Base-by-base conservation (phyloP, 805 yeast genomes). In the Candida nonsorbophila region DNA sequence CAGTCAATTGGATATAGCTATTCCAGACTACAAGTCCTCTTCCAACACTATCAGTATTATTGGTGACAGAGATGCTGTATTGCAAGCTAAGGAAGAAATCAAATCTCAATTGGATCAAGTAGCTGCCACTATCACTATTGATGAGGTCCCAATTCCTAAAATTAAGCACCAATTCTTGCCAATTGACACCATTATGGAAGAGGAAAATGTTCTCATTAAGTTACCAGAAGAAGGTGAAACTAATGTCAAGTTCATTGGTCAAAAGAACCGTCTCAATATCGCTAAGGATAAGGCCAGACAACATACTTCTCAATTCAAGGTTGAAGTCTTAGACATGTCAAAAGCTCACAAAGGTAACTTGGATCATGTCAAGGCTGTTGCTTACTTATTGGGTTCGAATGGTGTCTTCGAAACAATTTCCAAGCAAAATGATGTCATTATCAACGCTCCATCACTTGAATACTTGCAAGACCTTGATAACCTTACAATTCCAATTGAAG, bases 301-400 rank as follows among this genome's bases (percentile, higher is more conserved):
- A 27, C 64, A 75, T 23, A 73, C 92, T 19, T 63, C 77, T 27
- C 67, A 73, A 32, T 76, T 69, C 49, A 62, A 69, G 33, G 74
- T 79, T 22, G 86, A 79, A 40, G 59, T 76, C 20, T 67, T 92
- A 48, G 95, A 87, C 46, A 79, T 92, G 54, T 77, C 94, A 7
- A 80, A 74, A 55, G 95, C 97, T 17, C 97, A 92, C 53, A 84
- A 86, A 47, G 84, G 83, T 40, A 75, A 84, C 49, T 49, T 74
- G 30, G 53, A 62, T 11, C 97, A 92, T 47, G 96, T 95, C 7
- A 74, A 75, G 37, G 71, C 77, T 22, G 66, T 92, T 33, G 80
- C 86, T 24, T 68, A 80, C 8, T 84, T 68, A 52, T 79, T 92
- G 41, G 52, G 59, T 31, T 64, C 71, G 37, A 62, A 74, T 34